Evolutionary conservation across 768 basidiomycete species (phyloP).

Genomic region (Auriscalpium microsporum): DNA sequence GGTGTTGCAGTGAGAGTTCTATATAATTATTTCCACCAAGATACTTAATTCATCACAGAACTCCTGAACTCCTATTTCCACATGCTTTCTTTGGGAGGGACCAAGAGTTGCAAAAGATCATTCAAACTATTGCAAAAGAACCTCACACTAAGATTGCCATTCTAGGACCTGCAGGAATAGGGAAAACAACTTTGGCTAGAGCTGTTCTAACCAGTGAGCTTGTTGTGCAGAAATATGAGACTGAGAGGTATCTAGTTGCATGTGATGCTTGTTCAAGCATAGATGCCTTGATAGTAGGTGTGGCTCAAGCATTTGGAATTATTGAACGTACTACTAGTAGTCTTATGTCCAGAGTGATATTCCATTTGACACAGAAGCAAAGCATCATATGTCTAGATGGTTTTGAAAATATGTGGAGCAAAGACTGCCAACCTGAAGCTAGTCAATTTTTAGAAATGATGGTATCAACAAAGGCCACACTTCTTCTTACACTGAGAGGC

Average conservation of each 20-base stretch:
- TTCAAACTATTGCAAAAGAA: neutral
- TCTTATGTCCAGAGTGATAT: neutral
- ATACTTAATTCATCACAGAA: neutral
- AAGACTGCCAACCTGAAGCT: neutral
- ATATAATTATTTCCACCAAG: neutral
- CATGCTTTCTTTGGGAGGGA: neutral
- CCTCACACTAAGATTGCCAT: neutral
- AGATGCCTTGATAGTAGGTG: neutral
- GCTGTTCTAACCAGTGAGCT: neutral
- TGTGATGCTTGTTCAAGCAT: neutral
- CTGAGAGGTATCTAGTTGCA: neutral
- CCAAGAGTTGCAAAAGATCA: neutral
- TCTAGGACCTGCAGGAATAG: neutral
- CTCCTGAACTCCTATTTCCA: neutral
- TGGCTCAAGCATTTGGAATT: neutral
- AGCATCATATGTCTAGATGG: neutral
- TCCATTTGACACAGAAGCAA: neutral
- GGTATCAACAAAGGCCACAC: neutral
- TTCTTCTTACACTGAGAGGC: neutral
- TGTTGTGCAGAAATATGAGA: neutral
- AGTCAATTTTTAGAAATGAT: neutral
- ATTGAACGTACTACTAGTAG: neutral
- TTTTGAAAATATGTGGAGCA: neutral
- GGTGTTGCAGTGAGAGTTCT: neutral
- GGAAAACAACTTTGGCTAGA: neutral